Conservation (phyloP, 768 basidiomycete species). For the Filobasidium wieringae region DNA sequence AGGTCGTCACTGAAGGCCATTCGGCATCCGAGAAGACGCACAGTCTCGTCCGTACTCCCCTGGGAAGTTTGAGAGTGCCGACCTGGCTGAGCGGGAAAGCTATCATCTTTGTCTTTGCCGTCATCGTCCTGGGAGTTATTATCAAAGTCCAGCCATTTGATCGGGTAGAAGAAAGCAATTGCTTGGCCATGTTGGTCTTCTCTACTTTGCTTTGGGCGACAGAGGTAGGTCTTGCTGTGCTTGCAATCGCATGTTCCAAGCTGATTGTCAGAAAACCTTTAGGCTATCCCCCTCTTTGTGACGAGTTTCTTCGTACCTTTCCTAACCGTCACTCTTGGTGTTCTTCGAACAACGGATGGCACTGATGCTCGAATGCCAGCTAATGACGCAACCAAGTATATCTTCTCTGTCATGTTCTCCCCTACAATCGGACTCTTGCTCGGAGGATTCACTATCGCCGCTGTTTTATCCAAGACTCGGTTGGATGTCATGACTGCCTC, state of each 20-base stretch:
- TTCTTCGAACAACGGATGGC: slow-evolving; percentile 55
- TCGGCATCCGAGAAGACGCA: slow-evolving; percentile 42
- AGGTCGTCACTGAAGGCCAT: slow-evolving; percentile 41
- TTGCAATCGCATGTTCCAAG: background rate
- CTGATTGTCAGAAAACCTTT: background rate
- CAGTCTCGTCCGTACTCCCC: slow-evolving; percentile 49
- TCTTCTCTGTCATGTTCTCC: slow-evolving; percentile 92
- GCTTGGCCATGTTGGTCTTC: slow-evolving; percentile 77
- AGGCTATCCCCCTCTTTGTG: slow-evolving; percentile 97
- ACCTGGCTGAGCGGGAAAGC: slow-evolving; percentile 51
- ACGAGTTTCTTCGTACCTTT: slow-evolving; percentile 83
- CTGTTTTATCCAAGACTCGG: slow-evolving; percentile 86
- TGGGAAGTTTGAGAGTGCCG: slow-evolving; percentile 49
- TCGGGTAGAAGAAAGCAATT: slow-evolving; percentile 64
- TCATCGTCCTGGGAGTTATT: slow-evolving; percentile 50
- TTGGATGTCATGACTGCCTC: slow-evolving; percentile 85
- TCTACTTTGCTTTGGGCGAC: slow-evolving; percentile 93
- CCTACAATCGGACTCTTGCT: slow-evolving; percentile 97
- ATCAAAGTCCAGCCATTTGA: slow-evolving; percentile 54
- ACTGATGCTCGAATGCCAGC: slow-evolving; percentile 46
- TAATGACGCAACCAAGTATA: slow-evolving; percentile 70
- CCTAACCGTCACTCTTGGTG: slow-evolving; percentile 69
- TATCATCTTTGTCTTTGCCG: slow-evolving; percentile 50
- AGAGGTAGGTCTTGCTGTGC: slow-evolving; percentile 51
- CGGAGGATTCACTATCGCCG: slow-evolving; percentile 94